A percentile compares a stretch with the other conserved stretches of the same genome.
phyloP scores from a whole-genome alignment of 345 rosid genomes.

The Luvunga scandens region DNA sequence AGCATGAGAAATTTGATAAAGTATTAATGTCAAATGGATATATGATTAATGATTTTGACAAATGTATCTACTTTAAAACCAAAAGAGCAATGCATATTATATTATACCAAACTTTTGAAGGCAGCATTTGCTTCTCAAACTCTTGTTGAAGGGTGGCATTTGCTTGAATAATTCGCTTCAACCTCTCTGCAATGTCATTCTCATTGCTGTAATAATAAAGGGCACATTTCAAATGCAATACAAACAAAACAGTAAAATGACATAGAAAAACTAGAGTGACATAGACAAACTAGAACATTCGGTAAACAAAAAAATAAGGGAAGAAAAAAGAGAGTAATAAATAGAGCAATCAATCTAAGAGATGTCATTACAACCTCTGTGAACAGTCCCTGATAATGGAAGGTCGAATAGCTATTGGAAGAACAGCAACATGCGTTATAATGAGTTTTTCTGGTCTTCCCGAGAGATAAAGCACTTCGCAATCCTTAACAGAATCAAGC shows the following conservation, averaged over 20 bases:
- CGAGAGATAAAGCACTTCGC: slow-evolving; percentile 69
- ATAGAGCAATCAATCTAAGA: slow-evolving; percentile 6
- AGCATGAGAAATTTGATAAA: too few relatives aligned
- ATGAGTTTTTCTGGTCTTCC: slow-evolving; percentile 88
- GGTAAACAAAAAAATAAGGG: slow-evolving; percentile 13
- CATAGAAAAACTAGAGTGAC: slow-evolving; percentile 16
- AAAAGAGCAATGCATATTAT: background rate
- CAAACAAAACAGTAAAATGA: slow-evolving; percentile 1
- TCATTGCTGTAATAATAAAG: slow-evolving; percentile 67
- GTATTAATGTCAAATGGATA: too few relatives aligned
- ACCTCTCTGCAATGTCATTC: slow-evolving; percentile 83
- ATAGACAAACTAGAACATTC: slow-evolving; percentile 14
- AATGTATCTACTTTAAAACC: too few relatives aligned
- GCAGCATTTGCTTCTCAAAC: slow-evolving; percentile 43
- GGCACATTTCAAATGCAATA: slow-evolving; percentile 4
- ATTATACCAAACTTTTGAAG: slow-evolving; percentile 50
- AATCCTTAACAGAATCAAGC: slow-evolving; percentile 53
- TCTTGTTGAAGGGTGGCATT: slow-evolving; percentile 63
- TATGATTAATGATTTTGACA: too few relatives aligned
- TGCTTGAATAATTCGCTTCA: slow-evolving; percentile 63
- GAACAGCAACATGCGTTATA: slow-evolving; percentile 65
- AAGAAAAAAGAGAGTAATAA: background rate
- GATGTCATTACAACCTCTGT: slow-evolving; percentile 46
- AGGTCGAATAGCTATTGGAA: slow-evolving; percentile 87
- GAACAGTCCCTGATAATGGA: slow-evolving; percentile 74